Base-by-base conservation (phyloP, 2,329 filamentous ascomycete genomes). In the Trichoderma sp. region DNA sequence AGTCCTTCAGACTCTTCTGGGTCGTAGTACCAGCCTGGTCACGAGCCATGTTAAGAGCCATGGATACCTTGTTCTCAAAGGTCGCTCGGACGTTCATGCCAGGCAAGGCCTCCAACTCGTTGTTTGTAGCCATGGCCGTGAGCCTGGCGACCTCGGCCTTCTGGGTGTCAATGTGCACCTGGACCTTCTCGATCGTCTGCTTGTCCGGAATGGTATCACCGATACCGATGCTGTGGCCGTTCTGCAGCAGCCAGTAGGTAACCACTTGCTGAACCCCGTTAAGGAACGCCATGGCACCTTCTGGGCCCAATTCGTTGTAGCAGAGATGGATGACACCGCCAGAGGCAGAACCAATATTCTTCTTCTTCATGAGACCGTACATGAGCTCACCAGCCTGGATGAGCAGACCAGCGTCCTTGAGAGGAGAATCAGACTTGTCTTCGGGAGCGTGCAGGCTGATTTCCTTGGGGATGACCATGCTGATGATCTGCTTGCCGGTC, bases 21-120 rank as follows among this genome's bases (percentile, higher is more conserved):
- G 95, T 96, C 58, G 89, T 90, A 24, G 90, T 94, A 88, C 95
- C 95, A 74, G 95, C 95, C 77, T 93, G 91, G 75, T 99, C 95
- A 90, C 94, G 94, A 75, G 94, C 94, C 69, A 90, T 92, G 80
- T 99, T 98, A 63, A 99, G 83, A 64, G 92, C 92, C 77, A 93
- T 93, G 55, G 94, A 96, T 41, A 97, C 95, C 80, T 96, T 94
- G 80, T 91, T 96, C 79, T 99, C 95, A 75, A 99, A 99, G 0
- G 95, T 98, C 75, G 97, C 93, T 82, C 96, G 91, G 67, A 99
- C 90, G 70, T 96, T 99, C 93, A 99, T 97, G 85, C 95, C 95
- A 50, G 95, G 95, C 62, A 95, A 81, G n/a, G 93, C 87, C 77
- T 99, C 95, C 54, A 99, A 87, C 71, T 89, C 83, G 76, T 98